Percentiles rank a stretch among this genome's conserved stretches.
phyloP scores from a whole-genome alignment of 306 rosid species.

The Cucurbita maxima region DNA sequence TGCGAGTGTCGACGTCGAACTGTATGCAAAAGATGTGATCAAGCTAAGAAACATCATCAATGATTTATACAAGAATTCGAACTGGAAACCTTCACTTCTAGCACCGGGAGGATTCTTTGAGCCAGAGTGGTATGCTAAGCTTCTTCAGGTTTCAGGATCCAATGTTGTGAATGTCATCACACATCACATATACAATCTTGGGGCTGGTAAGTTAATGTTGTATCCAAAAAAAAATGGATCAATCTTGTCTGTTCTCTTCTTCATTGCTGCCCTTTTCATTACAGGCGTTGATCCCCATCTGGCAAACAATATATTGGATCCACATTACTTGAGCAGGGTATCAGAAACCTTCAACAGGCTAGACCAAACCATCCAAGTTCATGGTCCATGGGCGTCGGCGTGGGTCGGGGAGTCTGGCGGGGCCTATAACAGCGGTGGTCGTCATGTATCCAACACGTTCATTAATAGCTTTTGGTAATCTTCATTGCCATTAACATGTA shows the following conservation, averaged over 20 bases:
- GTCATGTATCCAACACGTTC: constrained; percentile 56
- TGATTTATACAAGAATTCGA: constrained; percentile 29
- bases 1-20: constrained; percentile 58
- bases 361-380: constrained; percentile 30
- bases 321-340: constrained; percentile 36
- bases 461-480: constrained; percentile 89
- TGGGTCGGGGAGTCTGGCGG: constrained; percentile 99
- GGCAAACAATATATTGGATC: constrained; percentile 49
- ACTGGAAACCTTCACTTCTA: constrained; percentile 47
- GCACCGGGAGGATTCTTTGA: constrained; percentile 93
- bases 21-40: constrained; percentile 69
- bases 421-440: constrained; percentile 86
- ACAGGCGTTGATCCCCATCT: constrained; percentile 56
- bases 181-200: constrained; percentile 80
- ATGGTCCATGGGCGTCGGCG: constrained; percentile 74
- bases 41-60: constrained; percentile 37
- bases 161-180: constrained; percentile 42
- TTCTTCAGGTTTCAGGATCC: constrained; percentile 71
- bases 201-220: constrained; percentile 46
- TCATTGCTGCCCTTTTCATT: constrained; percentile 7
- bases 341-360: constrained; percentile 32
- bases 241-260: background rate
- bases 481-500: constrained; percentile 1
- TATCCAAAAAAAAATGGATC: background rate
- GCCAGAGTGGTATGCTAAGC: constrained; percentile 50